Conservation (phyloP, 1,284 basidiomycete species). For the Cryptococcus sp. region DNA sequence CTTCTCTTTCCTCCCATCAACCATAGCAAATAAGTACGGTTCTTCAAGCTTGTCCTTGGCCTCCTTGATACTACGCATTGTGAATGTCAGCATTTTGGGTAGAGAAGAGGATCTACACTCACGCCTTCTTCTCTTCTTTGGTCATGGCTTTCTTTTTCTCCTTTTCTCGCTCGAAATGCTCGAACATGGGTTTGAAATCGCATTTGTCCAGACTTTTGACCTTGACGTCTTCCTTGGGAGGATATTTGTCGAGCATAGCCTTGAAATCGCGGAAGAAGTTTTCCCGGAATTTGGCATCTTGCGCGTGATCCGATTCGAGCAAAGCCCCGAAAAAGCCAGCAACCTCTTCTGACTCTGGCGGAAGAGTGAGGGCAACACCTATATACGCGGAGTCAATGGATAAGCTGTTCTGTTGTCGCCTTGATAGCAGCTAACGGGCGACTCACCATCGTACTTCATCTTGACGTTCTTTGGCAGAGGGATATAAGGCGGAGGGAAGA, state of each 20-base stretch:
- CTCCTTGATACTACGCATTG: conserved; percentile 63
- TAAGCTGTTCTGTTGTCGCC: neutral
- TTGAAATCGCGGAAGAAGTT: conserved; percentile 97
- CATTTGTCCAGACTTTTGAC: conserved; percentile 79
- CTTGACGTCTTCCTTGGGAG: conserved; percentile 74
- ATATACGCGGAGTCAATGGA: neutral
- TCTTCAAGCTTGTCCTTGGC: conserved; percentile 80
- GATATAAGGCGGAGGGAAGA: conserved; percentile 94
- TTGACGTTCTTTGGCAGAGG: conserved; percentile 80
- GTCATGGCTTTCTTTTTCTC: conserved; percentile 89
- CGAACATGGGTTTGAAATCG: conserved; percentile 94
- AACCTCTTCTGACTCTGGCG: conserved; percentile 89
- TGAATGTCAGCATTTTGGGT: conserved; percentile 1
- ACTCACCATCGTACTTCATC: conserved; percentile 91
- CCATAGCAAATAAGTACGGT: conserved; percentile 78
- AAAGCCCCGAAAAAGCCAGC: conserved; percentile 95
- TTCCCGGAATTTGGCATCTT: conserved; percentile 84
- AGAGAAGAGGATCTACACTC: conserved; percentile 12
- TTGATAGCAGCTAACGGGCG: neutral
- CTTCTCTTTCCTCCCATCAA: conserved; percentile 96
- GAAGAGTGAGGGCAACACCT: conserved; percentile 79
- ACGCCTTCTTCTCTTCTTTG: conserved; percentile 81
- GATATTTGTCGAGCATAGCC: conserved; percentile 72
- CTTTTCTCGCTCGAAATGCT: conserved; percentile 87
- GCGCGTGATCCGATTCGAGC: conserved; percentile 88